Percentiles rank a stretch among this genome's conserved stretches.
Conservation (phyloP, 495 filamentous ascomycete genomes). For the Parathielavia appendiculata region DNA sequence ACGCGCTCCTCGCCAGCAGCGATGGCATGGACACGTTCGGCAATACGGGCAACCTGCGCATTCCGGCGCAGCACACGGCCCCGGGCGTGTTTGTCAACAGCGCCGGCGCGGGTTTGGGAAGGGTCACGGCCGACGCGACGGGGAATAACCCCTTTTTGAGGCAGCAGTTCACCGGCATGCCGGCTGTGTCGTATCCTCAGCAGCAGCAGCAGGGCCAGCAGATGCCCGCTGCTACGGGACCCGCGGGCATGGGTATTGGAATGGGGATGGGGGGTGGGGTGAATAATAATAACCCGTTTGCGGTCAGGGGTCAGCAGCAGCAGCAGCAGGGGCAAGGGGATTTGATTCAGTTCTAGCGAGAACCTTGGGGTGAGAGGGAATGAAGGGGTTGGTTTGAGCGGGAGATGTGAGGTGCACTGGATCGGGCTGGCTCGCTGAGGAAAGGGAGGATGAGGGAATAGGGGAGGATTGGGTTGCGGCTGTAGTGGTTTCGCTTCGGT, state of each 20-base stretch:
- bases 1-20: slow-evolving; percentile 78
- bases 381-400: neutral
- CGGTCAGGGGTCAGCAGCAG: slow-evolving; percentile 44
- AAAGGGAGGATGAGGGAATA: neutral
- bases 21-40: slow-evolving; percentile 97
- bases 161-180: slow-evolving; percentile 75
- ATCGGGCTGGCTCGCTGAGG: neutral
- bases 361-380: neutral
- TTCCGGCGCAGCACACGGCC: slow-evolving; percentile 94
- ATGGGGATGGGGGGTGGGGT: slow-evolving; percentile 35
- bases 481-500: no score
- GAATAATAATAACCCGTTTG: slow-evolving; percentile 64
- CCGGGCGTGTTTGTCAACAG: slow-evolving; percentile 97
- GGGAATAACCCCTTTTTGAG: slow-evolving; percentile 89
- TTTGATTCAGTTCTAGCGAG: slow-evolving; percentile 76
- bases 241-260: slow-evolving; percentile 48
- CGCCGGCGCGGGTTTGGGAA: slow-evolving; percentile 69
- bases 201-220: slow-evolving; percentile 36
- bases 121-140: slow-evolving; percentile 64
- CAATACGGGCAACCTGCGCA: slow-evolving; percentile 88
- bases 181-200: slow-evolving; percentile 49
- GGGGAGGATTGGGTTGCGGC: neutral
- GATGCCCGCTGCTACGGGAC: slow-evolving; percentile 73
- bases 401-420: neutral
- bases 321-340: slow-evolving; percentile 67